phyloP scores from a whole-genome alignment of 1,284 basidiomycete species.

The Mycocalia duriaeana region DNA sequence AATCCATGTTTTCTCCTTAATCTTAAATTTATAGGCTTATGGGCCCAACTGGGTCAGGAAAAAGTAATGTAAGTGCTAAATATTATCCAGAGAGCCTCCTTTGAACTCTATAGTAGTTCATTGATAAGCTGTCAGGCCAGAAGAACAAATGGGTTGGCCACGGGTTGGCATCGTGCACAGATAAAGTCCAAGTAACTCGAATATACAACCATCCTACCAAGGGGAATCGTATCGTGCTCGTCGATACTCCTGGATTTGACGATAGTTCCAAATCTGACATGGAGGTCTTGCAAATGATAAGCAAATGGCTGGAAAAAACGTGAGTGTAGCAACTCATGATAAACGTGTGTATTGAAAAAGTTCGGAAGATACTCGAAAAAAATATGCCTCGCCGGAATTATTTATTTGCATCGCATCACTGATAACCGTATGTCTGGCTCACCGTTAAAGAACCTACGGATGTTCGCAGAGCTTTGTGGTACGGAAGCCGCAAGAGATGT shows the following conservation, averaged over 20 bases:
- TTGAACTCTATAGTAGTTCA: background rate
- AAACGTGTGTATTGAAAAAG: background rate
- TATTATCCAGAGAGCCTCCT: background rate
- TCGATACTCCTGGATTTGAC: slow-evolving; percentile 12
- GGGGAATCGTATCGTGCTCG: slow-evolving; percentile 5
- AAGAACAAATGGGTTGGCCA: background rate
- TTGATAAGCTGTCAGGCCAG: slow-evolving; percentile 1
- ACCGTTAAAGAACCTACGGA: slow-evolving; percentile 4
- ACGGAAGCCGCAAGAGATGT: slow-evolving; percentile 4
- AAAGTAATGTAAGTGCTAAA: slow-evolving; percentile 3
- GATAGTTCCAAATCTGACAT: slow-evolving; percentile 9
- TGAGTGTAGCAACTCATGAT: background rate
- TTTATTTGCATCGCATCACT: slow-evolving; percentile 8
- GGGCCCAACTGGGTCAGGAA: slow-evolving; percentile 4
- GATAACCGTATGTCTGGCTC: slow-evolving; percentile 8
- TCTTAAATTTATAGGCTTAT: slow-evolving; percentile 4
- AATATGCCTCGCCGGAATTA: slow-evolving; percentile 4
- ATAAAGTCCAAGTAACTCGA: slow-evolving; percentile 1
- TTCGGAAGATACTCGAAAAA: slow-evolving; percentile 5
- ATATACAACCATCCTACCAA: background rate
- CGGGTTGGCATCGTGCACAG: background rate
- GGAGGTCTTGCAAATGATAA: slow-evolving; percentile 8
- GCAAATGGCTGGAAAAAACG: slow-evolving; percentile 9
- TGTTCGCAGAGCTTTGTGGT: slow-evolving; percentile 8
- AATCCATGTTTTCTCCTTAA: background rate